Conservation (phyloP, 108 stramenopile species). For the Heterococcus sp. region DNA sequence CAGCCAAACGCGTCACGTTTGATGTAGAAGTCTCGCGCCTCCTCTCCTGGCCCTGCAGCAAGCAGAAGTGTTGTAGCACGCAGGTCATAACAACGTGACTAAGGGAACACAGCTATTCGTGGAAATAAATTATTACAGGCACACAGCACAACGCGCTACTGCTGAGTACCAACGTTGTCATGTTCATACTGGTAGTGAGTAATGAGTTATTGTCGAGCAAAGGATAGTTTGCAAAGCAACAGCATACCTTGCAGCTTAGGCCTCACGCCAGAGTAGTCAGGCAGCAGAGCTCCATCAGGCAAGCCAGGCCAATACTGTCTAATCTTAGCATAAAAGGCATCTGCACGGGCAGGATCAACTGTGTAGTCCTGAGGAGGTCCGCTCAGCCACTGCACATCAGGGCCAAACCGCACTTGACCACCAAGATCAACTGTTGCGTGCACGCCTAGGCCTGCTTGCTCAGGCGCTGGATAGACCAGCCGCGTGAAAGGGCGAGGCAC, state of each 20-base stretch:
- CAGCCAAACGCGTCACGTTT: constrained; percentile 2
- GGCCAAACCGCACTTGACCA: constrained; percentile 55
- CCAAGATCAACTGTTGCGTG: constrained; percentile 53
- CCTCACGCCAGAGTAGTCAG: constrained; percentile 30
- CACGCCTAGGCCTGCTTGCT: constrained; percentile 54
- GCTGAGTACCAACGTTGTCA: not conserved
- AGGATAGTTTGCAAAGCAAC: no score
- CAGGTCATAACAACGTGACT: not conserved
- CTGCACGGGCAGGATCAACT: constrained; percentile 33
- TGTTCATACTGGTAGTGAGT: no score
- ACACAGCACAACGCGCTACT: not conserved
- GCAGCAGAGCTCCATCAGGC: constrained; percentile 20
- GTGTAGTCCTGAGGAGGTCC: constrained; percentile 19
- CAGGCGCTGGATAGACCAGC: constrained; percentile 57
- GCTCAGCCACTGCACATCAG: constrained; percentile 53
- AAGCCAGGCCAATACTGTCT: constrained; percentile 24
- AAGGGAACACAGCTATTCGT: not conserved
- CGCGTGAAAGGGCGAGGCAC: constrained; percentile 14
- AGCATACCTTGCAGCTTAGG: constrained; percentile 19
- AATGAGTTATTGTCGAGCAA: no score
- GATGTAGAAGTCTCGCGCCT: constrained; percentile 16
- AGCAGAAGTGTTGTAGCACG: not conserved
- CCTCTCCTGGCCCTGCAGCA: not conserved
- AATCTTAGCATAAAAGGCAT: not conserved
- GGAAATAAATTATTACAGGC: not conserved